These are phyloP conservation scores for Raffaelea albimanens DNA, from an alignment of 2,329 filamentous ascomycete genomes.

Conservation along the genomic window DNA sequence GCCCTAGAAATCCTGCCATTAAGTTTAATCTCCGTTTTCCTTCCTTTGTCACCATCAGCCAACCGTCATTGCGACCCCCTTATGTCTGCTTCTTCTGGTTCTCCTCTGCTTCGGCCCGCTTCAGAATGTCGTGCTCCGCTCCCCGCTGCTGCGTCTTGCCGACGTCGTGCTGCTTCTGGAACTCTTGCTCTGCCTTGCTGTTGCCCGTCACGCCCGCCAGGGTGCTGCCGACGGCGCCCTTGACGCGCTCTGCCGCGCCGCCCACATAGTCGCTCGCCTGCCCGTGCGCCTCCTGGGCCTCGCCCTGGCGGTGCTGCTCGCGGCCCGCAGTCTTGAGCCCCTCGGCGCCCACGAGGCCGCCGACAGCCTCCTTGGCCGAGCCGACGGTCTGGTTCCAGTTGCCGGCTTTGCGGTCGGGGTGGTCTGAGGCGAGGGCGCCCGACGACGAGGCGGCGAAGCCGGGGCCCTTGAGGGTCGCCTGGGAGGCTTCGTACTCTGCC, in stretches of 20 bases:
- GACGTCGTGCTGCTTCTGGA: conserved; percentile 61
- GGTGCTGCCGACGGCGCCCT: conserved; percentile 58
- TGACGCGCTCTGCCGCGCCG: conserved; percentile 57
- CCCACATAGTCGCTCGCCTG: conserved; percentile 66
- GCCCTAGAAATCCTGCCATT: too few relatives aligned
- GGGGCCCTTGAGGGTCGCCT: conserved; percentile 66
- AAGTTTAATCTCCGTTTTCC: not conserved
- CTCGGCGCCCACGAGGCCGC: conserved; percentile 66
- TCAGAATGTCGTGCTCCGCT: conserved; percentile 71
- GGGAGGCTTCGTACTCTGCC: conserved; percentile 62
- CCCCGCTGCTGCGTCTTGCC: conserved; percentile 76
- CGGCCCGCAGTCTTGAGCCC: conserved; percentile 64
- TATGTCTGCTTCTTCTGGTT: not conserved
- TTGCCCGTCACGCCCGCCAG: conserved; percentile 68
- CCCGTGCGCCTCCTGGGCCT: conserved; percentile 72
- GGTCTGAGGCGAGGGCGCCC: conserved; percentile 62
- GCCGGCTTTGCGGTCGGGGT: conserved; percentile 61
- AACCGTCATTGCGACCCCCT: too few relatives aligned
- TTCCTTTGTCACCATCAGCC: not conserved
- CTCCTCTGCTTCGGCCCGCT: conserved; percentile 46
- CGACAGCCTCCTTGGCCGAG: conserved; percentile 71
- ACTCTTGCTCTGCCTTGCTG: conserved; percentile 51
- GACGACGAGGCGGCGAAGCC: conserved; percentile 59
- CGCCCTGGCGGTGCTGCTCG: conserved; percentile 70
- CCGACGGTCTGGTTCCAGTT: conserved; percentile 87